Base-by-base conservation (phyloP, 352 stramenopile genomes). In the Phytophthora quininea region DNA sequence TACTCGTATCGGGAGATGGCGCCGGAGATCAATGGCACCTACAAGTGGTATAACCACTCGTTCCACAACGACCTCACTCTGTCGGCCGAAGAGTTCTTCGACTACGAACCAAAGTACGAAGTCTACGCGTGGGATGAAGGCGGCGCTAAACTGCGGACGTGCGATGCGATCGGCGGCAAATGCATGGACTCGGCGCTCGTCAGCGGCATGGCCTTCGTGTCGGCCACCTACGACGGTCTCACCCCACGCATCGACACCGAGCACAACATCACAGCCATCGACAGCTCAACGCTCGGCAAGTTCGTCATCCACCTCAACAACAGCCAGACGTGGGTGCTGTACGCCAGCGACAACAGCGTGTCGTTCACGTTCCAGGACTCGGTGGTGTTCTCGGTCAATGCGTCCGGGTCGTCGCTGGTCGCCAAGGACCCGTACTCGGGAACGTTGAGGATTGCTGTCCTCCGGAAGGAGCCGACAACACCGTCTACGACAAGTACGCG, bases 251-350 rank as follows among this genome's bases (percentile, higher is more conserved):
- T 92, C 57, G 64, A 75, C 27, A 82, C 80, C 0, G 78, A 80
- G 24, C 74, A 84, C 60, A 74, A 76, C 35, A 82, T 93, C 56
- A 77, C 69, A 3, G 73, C 68, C 42, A 59, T 88, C 12, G 73
- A 84, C 30, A 45, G 79, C 32, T 64, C 67, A 15, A 54, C 58
- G 5, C 56, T 76, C 7, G 77, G 75, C 55, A 92, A 91, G 67
- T 88, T 87, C 38, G 57, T 86, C 24, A 58, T 91, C 11, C 54
- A 86, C 45, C 63, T 92, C 33, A 76, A 77, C 67, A 94, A 91
- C 69, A 84, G 72, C 14, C 82, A 91, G 62, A 89, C 73, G 33
- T 94, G 86, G 86, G 79, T 94, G n/a, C 52, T 94, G 35, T 94
- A 89, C 57, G 59, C 81, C 1, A 86, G 73, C 33, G 69, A 78